A percentile compares a stretch with the other conserved stretches of the same genome.
Conservation (phyloP, 495 filamentous ascomycete genomes). For the Trichoderma gamsii region DNA sequence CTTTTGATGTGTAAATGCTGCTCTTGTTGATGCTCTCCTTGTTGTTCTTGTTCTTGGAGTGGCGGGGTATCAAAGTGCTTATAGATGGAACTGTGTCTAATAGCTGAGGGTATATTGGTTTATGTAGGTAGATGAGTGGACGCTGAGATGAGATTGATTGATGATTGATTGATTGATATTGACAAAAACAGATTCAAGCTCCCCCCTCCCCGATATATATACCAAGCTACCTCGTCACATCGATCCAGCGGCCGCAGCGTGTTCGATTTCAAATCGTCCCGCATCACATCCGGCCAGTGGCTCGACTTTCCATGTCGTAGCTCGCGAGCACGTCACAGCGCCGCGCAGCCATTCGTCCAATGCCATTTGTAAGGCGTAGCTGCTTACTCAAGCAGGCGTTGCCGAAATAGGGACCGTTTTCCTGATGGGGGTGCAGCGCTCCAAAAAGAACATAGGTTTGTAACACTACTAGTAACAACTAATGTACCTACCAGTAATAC, state of each 20-base stretch:
- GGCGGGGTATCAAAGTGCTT: not conserved
- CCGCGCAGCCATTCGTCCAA: not conserved
- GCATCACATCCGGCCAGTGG: not conserved
- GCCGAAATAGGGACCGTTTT: not conserved
- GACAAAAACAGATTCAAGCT: not conserved
- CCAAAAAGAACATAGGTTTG: no score
- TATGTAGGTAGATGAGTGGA: not conserved
- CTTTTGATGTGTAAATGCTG: no score
- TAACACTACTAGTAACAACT: no score
- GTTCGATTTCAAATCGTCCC: constrained; percentile 3
- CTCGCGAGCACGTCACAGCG: constrained; percentile 8
- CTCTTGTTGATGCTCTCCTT: no score
- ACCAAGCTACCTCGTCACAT: not conserved
- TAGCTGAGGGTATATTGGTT: not conserved
- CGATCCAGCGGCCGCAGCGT: not conserved
- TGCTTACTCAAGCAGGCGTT: not conserved
- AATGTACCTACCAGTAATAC: no score
- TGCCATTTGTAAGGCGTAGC: constrained; percentile 3
- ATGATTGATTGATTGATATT: not conserved
- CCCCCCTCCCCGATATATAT: not conserved
- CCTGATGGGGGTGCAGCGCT: not conserved
- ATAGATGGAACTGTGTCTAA: not conserved
- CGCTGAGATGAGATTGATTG: not conserved
- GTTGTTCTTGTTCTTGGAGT: no score
- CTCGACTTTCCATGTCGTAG: not conserved